Evolutionary conservation across 1,284 basidiomycete species (phyloP).

Genomic region (Phellinidium pouzarii): DNA sequence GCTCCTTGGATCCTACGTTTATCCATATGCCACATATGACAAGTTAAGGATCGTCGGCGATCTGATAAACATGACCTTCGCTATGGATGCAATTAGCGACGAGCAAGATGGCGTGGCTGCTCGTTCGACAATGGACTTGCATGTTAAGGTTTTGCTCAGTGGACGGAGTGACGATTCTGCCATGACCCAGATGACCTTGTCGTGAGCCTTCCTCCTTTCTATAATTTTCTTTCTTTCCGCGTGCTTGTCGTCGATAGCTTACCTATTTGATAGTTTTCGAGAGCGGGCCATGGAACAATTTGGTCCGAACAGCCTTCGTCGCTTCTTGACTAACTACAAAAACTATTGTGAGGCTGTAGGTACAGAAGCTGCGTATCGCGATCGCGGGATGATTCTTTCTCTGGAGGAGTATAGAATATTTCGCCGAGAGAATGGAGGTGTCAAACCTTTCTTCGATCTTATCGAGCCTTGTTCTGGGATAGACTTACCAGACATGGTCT

Average conservation of each 20-base stretch:
- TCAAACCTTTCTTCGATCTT: conserved; percentile 14
- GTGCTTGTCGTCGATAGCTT: neutral
- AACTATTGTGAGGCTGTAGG: neutral
- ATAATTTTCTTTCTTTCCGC: neutral
- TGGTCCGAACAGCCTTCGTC: neutral
- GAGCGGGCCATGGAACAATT: neutral
- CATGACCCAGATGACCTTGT: conserved; percentile 24
- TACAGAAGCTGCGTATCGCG: conserved; percentile 4
- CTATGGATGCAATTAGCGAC: conserved; percentile 64
- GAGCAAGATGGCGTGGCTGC: conserved; percentile 47
- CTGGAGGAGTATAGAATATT: conserved; percentile 28
- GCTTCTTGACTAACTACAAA: conserved; percentile 7
- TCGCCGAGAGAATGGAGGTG: conserved; percentile 15
- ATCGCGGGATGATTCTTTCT: neutral
- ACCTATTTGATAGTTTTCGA: conserved; percentile 1
- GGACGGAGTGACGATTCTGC: conserved; percentile 45
- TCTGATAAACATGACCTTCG: conserved; percentile 59
- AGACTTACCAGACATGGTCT: conserved; percentile 17
- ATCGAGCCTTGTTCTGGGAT: conserved; percentile 13
- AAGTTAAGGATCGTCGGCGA: conserved; percentile 55
- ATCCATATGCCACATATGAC: conserved; percentile 50
- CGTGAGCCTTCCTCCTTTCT: conserved; percentile 3
- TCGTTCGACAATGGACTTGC: conserved; percentile 43
- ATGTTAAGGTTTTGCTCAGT: conserved; percentile 47
- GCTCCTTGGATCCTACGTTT: conserved; percentile 54